phyloP scores from a whole-genome alignment of 1,139 yeast genomes.

The Pichia sp. region DNA sequence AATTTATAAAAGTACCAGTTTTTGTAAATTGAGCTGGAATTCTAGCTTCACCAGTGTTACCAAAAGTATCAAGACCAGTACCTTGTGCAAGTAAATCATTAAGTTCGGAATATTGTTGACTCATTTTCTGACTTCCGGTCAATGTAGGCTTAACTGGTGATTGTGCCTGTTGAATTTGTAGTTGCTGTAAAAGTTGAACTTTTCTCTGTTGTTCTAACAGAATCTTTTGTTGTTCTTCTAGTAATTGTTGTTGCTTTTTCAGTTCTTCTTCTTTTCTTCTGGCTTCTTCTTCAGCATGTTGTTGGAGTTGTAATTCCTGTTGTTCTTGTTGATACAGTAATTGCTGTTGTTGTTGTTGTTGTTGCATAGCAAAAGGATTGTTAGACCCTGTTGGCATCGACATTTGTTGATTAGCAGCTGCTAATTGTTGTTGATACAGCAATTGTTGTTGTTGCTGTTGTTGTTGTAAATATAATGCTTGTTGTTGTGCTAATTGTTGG shows the following conservation, averaged over 20 bases:
- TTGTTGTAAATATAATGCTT: slow-evolving; percentile 19
- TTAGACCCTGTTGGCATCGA: slow-evolving; percentile 65
- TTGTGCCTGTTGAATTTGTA: slow-evolving; percentile 14
- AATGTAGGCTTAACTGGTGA: slow-evolving; percentile 36
- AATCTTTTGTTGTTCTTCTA: slow-evolving; percentile 25
- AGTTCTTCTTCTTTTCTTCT: slow-evolving; percentile 31
- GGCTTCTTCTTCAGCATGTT: slow-evolving; percentile 29
- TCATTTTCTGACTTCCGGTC: slow-evolving; percentile 42
- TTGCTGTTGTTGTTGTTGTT: slow-evolving; percentile 7
- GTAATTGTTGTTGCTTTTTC: slow-evolving; percentile 21
- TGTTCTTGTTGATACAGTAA: slow-evolving; percentile 30
- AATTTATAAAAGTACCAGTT: slow-evolving; percentile 72
- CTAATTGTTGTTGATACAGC: slow-evolving; percentile 26
- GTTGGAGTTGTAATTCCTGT: slow-evolving; percentile 11
- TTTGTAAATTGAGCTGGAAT: slow-evolving; percentile 91
- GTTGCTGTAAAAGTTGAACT: slow-evolving; percentile 26
- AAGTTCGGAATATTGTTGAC: slow-evolving; percentile 61
- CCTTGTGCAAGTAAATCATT: slow-evolving; percentile 78
- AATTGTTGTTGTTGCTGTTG: slow-evolving; percentile 34
- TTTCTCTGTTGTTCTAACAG: slow-evolving; percentile 29
- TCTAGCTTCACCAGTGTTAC: slow-evolving; percentile 85
- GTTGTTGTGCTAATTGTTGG: slow-evolving; percentile 29
- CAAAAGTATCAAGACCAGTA: slow-evolving; percentile 92
- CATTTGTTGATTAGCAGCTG: slow-evolving; percentile 31
- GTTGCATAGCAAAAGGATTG: slow-evolving; percentile 75